Evolutionary conservation across 2,329 filamentous ascomycete species (phyloP), one percentile per base, ranked within the genome.

Genomic region (Emergomyces pasteurianus): DNA sequence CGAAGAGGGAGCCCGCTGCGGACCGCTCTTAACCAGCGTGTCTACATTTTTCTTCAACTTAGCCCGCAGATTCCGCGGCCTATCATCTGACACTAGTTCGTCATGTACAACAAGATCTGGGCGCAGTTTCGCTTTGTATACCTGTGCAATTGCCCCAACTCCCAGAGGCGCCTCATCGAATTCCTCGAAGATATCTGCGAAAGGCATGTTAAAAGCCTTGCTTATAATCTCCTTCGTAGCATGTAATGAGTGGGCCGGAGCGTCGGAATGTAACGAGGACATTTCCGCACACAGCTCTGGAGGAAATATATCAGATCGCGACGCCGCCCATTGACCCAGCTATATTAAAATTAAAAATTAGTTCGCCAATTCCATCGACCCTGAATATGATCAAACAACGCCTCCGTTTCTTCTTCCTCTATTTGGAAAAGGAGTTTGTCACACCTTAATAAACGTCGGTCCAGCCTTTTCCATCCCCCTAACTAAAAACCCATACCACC

Each of bases 271-370:
- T 53, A 99, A 81, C 63, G 91, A 89, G 1, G 92, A 95, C 92
- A 99, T 94, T 71, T 92, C 86, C 50, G 83, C 83, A 76, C 94
- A 99, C 83, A 99, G 85, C 73, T 96, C 86, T 26, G 83, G 88
- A 1, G 94, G 94, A 71, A 99, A 99, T 70, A 99, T 96, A 74
- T 99, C 94, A 49, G 92, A 89, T 71, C 94, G 83, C 5, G 94
- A 97, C 2, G 94, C 94, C 21, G 94, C 94, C 94, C 94, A 99
- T 85, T 99, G 94, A 18, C 94, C 94, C 60, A 99, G 84, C 86
- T 92, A 67, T 61, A 56, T 21, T 23, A 47, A 31, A 31, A 3
- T 18, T 36, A 14, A 12, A 58, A 8, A 58, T 56, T 18, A n/a
- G 43, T 54, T 58, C 61, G 26, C 55, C 50, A 42, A 60, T 62